Base-by-base conservation (phyloP, 805 yeast genomes). In the Yamadazyma insecticola region DNA sequence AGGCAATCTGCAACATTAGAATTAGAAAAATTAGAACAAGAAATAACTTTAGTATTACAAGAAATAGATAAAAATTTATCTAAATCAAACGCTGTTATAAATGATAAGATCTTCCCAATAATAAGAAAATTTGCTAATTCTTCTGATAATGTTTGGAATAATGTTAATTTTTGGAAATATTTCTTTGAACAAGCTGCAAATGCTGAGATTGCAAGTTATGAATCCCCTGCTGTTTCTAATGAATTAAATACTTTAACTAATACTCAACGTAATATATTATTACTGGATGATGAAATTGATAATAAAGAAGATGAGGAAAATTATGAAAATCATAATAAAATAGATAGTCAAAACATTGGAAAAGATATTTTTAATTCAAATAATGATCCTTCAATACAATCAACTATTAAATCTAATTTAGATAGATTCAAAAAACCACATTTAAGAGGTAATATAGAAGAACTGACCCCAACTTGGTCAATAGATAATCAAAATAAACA, bases 151-250 rank as follows among this genome's bases (percentile, higher is more conserved):
- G 75, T 84, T 3, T 78, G 87, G 81, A 58, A 67, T 18, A 79
- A 79, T 33, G 78, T 76, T 5, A 71, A 72, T 34, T 84, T 85
- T 55, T 79, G 94, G 81, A 84, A 84, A 48, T 71, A 72, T 19
- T 81, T 87, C 55, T 74, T 86, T 45, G 95, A 87, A 48, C 72
- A 77, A 28, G 72, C 85, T 17, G 88, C 87, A 2, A 73, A 76
- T 46, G 82, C 81, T 15, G 74, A 77, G 39, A 54, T 81, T 21
- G 54, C 70, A 20, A 71, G 76, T 17, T 70, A 69, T 39, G 78
- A 72, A 41, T 78, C 65, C 16, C 56, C 60, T 17, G 43, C 32
- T n/a, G 16, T 24, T 7, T 6, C 27, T 15, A 16, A 15, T 4
- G 57, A 49, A 19, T 39, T 44, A 10, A 46, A 53, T 29, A 44